Conservation (phyloP, 768 basidiomycete genomes). For the Xerocomellus amylosporus region DNA sequence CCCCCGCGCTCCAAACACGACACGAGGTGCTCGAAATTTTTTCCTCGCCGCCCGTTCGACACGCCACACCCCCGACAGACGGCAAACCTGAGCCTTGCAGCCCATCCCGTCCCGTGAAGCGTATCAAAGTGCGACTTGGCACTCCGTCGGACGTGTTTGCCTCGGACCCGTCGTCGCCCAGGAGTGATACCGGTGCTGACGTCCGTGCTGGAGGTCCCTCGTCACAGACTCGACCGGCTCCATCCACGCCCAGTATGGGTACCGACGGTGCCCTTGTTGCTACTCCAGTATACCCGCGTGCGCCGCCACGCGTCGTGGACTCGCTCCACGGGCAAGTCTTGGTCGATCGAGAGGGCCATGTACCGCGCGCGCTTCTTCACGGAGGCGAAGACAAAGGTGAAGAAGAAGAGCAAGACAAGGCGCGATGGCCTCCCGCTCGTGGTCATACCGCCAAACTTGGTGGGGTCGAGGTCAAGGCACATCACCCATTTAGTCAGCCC, state of each 20-base stretch:
- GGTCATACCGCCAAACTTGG: background rate
- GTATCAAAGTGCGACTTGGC: conserved; percentile 8
- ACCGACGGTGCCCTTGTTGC: background rate
- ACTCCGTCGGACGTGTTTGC: conserved; percentile 15
- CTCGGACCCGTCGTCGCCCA: conserved; percentile 17
- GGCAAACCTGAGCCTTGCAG: background rate
- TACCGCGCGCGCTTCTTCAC: conserved; percentile 5
- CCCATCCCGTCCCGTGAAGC: conserved; percentile 2
- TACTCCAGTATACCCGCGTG: conserved; percentile 1
- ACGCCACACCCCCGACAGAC: background rate
- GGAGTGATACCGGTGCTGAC: background rate
- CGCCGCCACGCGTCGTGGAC: conserved; percentile 23
- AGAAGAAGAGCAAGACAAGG: background rate
- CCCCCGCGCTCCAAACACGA: background rate
- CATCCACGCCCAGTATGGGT: background rate
- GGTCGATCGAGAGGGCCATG: conserved; percentile 17
- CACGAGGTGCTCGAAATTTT: background rate
- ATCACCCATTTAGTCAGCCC: conserved; percentile 20
- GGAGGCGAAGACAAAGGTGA: background rate
- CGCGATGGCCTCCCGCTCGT: conserved; percentile 18
- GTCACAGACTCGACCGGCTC: background rate
- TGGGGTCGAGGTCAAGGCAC: background rate
- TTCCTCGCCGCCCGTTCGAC: background rate
- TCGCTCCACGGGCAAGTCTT: conserved; percentile 17
- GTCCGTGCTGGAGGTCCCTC: background rate